A percentile compares a stretch with the other conserved stretches of the same genome.
Conservation (phyloP, 176 grass and related monocot genomes). For the Phoenix roebelenii region DNA sequence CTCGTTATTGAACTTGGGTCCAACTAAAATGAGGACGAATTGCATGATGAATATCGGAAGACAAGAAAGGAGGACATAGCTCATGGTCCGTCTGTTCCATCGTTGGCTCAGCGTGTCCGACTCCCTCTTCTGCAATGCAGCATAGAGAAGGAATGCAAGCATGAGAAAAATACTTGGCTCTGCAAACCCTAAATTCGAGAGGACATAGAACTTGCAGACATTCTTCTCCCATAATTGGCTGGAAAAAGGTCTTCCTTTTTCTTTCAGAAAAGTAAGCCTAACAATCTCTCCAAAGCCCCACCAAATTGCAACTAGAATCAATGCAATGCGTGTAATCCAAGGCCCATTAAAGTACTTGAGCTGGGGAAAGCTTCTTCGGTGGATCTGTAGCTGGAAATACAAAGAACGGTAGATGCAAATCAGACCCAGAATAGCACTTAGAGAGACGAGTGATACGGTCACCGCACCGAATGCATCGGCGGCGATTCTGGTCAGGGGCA, state of each 20-base stretch:
- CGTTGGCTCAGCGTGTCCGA: slow-evolving; percentile 47
- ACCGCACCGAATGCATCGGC: slow-evolving; percentile 83
- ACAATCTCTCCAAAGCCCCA: slow-evolving; percentile 70
- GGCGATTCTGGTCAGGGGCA: slow-evolving; percentile 81
- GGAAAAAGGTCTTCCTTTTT: slow-evolving; percentile 38
- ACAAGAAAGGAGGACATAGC: slow-evolving; percentile 64
- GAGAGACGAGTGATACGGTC: slow-evolving; percentile 57
- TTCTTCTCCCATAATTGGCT: slow-evolving; percentile 50
- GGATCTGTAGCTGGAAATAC: slow-evolving; percentile 51
- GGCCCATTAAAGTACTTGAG: slow-evolving; percentile 88
- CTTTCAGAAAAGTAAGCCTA: slow-evolving; percentile 59
- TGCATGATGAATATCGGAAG: slow-evolving; percentile 59
- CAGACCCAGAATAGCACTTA: slow-evolving; percentile 58
- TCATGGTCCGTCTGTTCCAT: slow-evolving; percentile 79
- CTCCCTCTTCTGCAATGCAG: slow-evolving; percentile 69
- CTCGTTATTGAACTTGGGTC: slow-evolving; percentile 51
- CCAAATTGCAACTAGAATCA: slow-evolving; percentile 76
- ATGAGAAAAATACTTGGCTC: slow-evolving; percentile 80
- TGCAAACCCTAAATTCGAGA: slow-evolving; percentile 92
- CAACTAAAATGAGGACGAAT: slow-evolving; percentile 48
- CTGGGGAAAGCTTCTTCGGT: slow-evolving; percentile 28
- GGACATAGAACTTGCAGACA: slow-evolving; percentile 70
- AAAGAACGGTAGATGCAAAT: slow-evolving; percentile 48
- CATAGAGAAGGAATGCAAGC: slow-evolving; percentile 69
- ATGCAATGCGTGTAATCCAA: slow-evolving; percentile 63